phyloP scores from a whole-genome alignment of 1,139 yeast species.

The Hansenula lynferdii region DNA sequence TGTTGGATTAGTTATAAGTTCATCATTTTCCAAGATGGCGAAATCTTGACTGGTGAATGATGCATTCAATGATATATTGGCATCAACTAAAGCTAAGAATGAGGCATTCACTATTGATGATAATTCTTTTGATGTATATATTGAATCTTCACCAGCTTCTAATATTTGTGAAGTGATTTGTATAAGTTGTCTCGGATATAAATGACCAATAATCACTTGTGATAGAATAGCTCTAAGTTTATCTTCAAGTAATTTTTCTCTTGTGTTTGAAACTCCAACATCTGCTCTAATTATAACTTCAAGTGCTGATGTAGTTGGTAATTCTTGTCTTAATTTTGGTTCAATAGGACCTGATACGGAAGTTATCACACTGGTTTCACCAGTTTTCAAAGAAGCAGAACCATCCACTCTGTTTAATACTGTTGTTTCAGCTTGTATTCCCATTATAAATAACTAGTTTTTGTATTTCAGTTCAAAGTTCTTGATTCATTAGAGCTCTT shows the following conservation, averaged over 20 bases:
- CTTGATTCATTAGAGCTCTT: too few species aligned
- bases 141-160: constrained; percentile 47
- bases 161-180: constrained; percentile 85
- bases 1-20: constrained; percentile 41
- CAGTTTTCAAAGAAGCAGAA: constrained; percentile 54
- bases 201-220: constrained; percentile 55
- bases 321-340: constrained; percentile 76
- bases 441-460: too few species aligned
- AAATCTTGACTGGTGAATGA: constrained; percentile 56
- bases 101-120: constrained; percentile 70
- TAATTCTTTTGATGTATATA: constrained; percentile 48
- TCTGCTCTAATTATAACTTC: constrained; percentile 83
- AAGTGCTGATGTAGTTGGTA: constrained; percentile 72
- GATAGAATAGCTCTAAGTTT: constrained; percentile 59
- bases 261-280: constrained; percentile 64
- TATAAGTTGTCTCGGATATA: constrained; percentile 79
- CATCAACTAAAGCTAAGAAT: constrained; percentile 70
- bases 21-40: constrained; percentile 32
- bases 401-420: constrained; percentile 68
- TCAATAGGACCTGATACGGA: constrained; percentile 93
- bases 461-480: too few species aligned
- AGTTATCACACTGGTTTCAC: constrained; percentile 55
- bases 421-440: constrained; percentile 19
- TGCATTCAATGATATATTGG: constrained; percentile 64
- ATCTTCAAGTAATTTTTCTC: constrained; percentile 76